Percentiles rank a stretch among this genome's conserved stretches.
phyloP scores from a whole-genome alignment of 176 grass and related monocot species.

The Carex kokanica region DNA sequence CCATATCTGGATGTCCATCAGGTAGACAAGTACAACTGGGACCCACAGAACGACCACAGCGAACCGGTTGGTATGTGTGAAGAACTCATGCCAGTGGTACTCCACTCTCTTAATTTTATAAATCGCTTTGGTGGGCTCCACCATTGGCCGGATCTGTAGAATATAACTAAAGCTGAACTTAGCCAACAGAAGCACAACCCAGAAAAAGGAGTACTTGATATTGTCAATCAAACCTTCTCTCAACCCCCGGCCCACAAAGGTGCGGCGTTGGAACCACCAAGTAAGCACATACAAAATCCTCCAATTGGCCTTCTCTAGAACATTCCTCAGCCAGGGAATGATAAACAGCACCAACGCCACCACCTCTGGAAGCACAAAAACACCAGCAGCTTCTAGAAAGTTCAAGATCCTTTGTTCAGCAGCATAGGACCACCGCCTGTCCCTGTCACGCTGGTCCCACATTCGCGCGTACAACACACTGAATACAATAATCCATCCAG shows the following conservation, averaged over 20 bases:
- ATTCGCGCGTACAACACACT: slow-evolving; percentile 63
- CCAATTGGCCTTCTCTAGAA: slow-evolving; percentile 93
- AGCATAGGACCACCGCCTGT: slow-evolving; percentile 58
- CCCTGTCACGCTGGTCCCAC: slow-evolving; percentile 66
- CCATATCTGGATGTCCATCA: slow-evolving; percentile 99
- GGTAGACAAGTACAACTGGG: slow-evolving; percentile 83
- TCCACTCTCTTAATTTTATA: slow-evolving; percentile 40
- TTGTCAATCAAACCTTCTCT: slow-evolving; percentile 85
- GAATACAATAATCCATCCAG: slow-evolving; percentile 71
- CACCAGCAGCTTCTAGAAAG: slow-evolving; percentile 60
- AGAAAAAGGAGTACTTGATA: slow-evolving; percentile 71
- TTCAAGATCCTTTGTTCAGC: slow-evolving; percentile 69
- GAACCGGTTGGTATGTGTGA: slow-evolving; percentile 70
- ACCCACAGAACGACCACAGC: slow-evolving; percentile 71
- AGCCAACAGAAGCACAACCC: slow-evolving; percentile 58
- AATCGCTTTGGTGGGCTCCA: slow-evolving; percentile 69
- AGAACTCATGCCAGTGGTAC: slow-evolving; percentile 88
- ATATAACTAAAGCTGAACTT: slow-evolving; percentile 93
- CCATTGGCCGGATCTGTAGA: slow-evolving; percentile 89
- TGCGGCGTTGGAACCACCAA: slow-evolving; percentile 96
- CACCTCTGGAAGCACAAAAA: slow-evolving; percentile 78
- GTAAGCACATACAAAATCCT: slow-evolving; percentile 69
- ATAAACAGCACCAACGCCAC: slow-evolving; percentile 69
- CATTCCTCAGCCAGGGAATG: slow-evolving; percentile 74
- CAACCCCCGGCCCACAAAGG: slow-evolving; percentile 81